Evolutionary conservation across 2,329 filamentous ascomycete genomes (phyloP).

Genomic region (Pyrenophora teres): DNA sequence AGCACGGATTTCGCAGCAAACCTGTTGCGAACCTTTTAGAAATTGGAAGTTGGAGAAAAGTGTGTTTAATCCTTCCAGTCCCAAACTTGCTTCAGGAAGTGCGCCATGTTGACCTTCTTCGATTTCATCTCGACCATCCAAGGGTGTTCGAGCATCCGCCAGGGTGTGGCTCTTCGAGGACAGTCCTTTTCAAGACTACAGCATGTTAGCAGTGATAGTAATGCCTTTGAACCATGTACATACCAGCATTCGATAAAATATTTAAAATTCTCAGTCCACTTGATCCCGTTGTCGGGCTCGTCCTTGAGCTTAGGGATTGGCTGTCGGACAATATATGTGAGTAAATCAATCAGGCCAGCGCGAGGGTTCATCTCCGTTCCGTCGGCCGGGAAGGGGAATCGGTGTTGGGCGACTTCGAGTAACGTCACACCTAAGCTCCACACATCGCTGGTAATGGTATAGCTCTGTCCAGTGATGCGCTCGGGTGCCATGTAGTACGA

Average conservation of each 20-base stretch:
- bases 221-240: slow-evolving; percentile 48
- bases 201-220: slow-evolving; percentile 28
- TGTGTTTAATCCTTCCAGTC: slow-evolving; percentile 76
- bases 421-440: slow-evolving; percentile 97
- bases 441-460: slow-evolving; percentile 97
- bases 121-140: slow-evolving; percentile 97
- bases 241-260: slow-evolving; percentile 99
- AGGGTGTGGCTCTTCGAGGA: slow-evolving; percentile 83
- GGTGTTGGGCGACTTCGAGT: slow-evolving; percentile 98
- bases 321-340: slow-evolving; percentile 97
- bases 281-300: slow-evolving; percentile 84
- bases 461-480: slow-evolving; percentile 94
- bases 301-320: slow-evolving; percentile 95
- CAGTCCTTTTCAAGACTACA: slow-evolving; percentile 90
- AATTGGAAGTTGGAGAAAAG: slow-evolving; percentile 1
- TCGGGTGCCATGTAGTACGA: slow-evolving; percentile 99
- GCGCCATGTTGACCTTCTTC: slow-evolving; percentile 97
- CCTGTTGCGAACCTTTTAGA: neutral
- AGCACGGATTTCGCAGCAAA: neutral
- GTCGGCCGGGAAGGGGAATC: slow-evolving; percentile 97
- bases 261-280: slow-evolving; percentile 97
- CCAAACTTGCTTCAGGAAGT: slow-evolving; percentile 94
- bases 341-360: slow-evolving; percentile 88
- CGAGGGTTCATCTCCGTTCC: slow-evolving; percentile 93
- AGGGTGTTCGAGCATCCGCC: slow-evolving; percentile 98